These are phyloP conservation scores for Miscanthus lutarioriparius DNA, from an alignment of 176 grass and related monocot species.

Conservation along the genomic window DNA sequence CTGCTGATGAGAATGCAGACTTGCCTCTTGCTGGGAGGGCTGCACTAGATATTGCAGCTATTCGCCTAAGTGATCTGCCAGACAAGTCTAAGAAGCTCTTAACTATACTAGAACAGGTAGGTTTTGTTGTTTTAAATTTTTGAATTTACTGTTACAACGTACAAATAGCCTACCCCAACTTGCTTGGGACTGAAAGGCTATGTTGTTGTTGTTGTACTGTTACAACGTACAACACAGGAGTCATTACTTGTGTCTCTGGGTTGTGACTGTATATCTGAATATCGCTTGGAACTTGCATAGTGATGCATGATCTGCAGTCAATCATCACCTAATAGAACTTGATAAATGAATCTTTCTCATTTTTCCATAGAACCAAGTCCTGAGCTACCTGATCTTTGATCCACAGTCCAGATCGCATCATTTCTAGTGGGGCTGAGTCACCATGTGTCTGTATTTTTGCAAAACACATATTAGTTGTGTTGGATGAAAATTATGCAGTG, in stretches of 20 bases:
- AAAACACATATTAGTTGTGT: not conserved
- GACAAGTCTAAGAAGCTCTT: slow-evolving; percentile 95
- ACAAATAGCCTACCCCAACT: too few relatives aligned
- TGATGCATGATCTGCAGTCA: slow-evolving; percentile 13
- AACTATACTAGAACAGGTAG: slow-evolving; percentile 81
- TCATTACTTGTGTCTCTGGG: not conserved
- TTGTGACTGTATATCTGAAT: slow-evolving; percentile 19
- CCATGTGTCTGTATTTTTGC: not conserved
- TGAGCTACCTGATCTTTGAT: not conserved
- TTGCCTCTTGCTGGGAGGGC: slow-evolving; percentile 50
- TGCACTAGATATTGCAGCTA: slow-evolving; percentile 75
- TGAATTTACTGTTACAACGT: slow-evolving; percentile 13
- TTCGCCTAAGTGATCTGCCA: slow-evolving; percentile 83
- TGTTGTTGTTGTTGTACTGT: too few relatives aligned
- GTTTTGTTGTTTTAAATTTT: slow-evolving; percentile 28
- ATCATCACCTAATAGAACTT: not conserved
- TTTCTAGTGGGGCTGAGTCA: not conserved
- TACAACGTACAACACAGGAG: not conserved
- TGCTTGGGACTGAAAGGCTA: too few relatives aligned
- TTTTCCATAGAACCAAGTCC: not conserved
- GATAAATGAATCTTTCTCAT: slow-evolving; percentile 14
- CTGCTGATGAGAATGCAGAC: slow-evolving; percentile 50
- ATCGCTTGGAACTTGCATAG: slow-evolving; percentile 5
- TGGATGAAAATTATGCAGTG: slow-evolving; percentile 8
- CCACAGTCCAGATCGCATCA: slow-evolving; percentile 8